phyloP scores from a whole-genome alignment of 2,329 filamentous ascomycete species.

The Colletotrichum cordylinicola region DNA sequence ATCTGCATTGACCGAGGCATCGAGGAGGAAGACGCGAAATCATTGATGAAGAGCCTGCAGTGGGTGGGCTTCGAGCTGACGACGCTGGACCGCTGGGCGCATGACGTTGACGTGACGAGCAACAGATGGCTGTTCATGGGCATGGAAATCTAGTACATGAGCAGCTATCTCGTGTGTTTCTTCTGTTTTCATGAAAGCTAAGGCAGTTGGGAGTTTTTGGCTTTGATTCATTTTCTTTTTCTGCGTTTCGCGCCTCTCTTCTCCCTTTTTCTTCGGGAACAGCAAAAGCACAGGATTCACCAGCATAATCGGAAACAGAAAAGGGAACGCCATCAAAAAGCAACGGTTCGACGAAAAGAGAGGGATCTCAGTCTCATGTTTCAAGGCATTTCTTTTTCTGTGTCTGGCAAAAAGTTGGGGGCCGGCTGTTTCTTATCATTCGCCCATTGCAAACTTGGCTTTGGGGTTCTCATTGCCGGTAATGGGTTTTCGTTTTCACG shows the following conservation, averaged over 20 bases:
- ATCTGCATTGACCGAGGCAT: slow-evolving; percentile 80
- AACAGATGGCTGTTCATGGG: slow-evolving; percentile 84
- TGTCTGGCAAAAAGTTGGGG: slow-evolving; percentile 2
- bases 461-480: background rate
- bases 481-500: background rate
- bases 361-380: background rate
- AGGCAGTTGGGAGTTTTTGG: slow-evolving; percentile 13
- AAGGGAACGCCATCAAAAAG: background rate
- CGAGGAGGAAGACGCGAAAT: slow-evolving; percentile 64
- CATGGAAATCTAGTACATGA: slow-evolving; percentile 72
- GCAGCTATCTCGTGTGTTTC: background rate
- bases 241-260: background rate
- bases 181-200: slow-evolving; percentile 7
- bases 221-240: background rate
- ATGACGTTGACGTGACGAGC: slow-evolving; percentile 71
- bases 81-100: slow-evolving; percentile 79
- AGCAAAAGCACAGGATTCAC: background rate
- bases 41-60: slow-evolving; percentile 81
- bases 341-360: background rate
- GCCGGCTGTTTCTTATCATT: background rate
- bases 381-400: background rate
- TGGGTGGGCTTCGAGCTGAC: slow-evolving; percentile 92
- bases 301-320: background rate
- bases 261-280: background rate
- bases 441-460: background rate